These are phyloP conservation scores for Ramalina intermedia DNA, from an alignment of 495 filamentous ascomycete species.

Conservation along the genomic window DNA sequence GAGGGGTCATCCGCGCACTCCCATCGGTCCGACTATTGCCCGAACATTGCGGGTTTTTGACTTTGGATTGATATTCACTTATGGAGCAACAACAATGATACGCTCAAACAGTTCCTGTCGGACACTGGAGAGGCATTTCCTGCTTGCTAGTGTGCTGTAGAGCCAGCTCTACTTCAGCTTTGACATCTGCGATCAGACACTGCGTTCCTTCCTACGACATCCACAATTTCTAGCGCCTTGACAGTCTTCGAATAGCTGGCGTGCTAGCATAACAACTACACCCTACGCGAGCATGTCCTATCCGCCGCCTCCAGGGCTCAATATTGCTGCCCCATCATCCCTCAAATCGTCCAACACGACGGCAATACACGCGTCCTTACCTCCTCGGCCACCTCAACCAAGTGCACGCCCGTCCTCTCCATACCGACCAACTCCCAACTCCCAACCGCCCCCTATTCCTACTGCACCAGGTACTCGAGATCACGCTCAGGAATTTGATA, in stretches of 20 bases:
- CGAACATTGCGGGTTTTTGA: no score
- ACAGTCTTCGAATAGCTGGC: constrained; percentile 28
- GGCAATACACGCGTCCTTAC: constrained; percentile 56
- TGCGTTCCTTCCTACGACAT: background rate
- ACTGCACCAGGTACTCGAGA: constrained; percentile 24
- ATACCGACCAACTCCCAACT: constrained; percentile 43
- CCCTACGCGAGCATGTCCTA: constrained; percentile 73
- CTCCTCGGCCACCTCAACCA: constrained; percentile 66
- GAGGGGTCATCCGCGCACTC: background rate
- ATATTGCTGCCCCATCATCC: constrained; percentile 22
- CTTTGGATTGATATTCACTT: no score
- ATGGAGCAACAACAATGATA: no score
- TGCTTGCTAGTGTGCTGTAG: no score
- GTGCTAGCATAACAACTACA: background rate
- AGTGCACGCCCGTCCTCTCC: constrained; percentile 34
- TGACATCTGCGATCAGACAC: no score
- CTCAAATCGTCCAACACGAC: constrained; percentile 15
- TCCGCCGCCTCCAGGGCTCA: constrained; percentile 81
- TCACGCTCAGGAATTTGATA: constrained; percentile 20
- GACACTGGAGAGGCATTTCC: no score
- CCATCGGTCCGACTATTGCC: background rate
- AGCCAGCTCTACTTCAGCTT: no score
- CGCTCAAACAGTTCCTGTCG: no score
- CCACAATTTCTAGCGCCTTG: constrained; percentile 1
- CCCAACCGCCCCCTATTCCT: constrained; percentile 21